Percentiles rank a stretch among this genome's conserved stretches.
phyloP scores from a whole-genome alignment of 306 rosid species.

The Boehmeria nivea region DNA sequence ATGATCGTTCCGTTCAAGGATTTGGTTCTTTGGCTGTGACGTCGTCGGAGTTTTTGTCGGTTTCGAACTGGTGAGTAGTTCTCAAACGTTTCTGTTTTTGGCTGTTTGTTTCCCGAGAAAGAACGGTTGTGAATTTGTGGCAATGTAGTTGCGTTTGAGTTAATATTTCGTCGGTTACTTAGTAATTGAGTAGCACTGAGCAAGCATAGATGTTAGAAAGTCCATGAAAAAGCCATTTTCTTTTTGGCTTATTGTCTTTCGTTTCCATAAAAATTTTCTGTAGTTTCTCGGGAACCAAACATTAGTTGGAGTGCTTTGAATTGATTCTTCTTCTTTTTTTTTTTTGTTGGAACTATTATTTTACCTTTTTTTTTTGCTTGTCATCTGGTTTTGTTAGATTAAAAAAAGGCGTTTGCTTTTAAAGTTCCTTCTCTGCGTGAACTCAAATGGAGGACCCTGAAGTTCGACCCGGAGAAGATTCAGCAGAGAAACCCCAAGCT shows the following conservation, averaged over 20 bases:
- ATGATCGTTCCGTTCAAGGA: slow-evolving; percentile 11
- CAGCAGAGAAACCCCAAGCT: slow-evolving; percentile 29
- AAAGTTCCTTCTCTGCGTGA: slow-evolving; percentile 12
- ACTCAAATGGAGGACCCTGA: slow-evolving; percentile 53
- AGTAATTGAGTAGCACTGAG: slow-evolving; percentile 1
- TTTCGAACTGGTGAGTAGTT: slow-evolving; percentile 19
- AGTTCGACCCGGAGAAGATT: slow-evolving; percentile 34
- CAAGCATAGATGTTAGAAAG: no score
- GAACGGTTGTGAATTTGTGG: background rate
- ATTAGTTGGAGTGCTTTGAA: background rate
- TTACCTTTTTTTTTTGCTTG: slow-evolving; percentile 3
- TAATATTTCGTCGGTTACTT: slow-evolving; percentile 7
- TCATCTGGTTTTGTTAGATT: slow-evolving; percentile 8
- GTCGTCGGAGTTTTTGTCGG: slow-evolving; percentile 9
- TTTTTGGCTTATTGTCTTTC: background rate
- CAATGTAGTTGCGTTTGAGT: slow-evolving; percentile 17
- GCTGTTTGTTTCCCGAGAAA: background rate
- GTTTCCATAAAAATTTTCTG: background rate
- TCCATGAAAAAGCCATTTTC: background rate
- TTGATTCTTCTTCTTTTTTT: no score
- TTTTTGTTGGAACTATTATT: no score
- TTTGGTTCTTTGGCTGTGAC: slow-evolving; percentile 14
- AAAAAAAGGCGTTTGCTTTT: slow-evolving; percentile 14
- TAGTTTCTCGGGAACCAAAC: slow-evolving; percentile 13
- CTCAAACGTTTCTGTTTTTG: slow-evolving; percentile 1